Conservation (phyloP, 2,329 filamentous ascomycete species). For the Rhynchosporium secalis region DNA sequence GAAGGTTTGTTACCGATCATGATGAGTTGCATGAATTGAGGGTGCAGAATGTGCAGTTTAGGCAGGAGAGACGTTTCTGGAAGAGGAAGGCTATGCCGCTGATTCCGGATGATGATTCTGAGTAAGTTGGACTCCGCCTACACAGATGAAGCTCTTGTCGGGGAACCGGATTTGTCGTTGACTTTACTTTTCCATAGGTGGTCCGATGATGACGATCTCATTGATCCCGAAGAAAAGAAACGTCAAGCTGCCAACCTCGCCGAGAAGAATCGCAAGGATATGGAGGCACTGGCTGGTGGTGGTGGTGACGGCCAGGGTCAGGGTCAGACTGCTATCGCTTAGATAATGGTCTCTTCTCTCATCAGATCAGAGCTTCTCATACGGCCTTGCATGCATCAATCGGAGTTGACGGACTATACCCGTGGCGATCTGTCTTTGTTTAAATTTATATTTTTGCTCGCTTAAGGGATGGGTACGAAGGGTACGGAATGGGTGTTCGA, state of each 20-base stretch:
- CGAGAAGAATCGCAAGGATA: conserved; percentile 34
- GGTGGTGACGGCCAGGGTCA: not conserved
- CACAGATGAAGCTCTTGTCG: too few species aligned
- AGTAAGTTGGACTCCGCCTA: conserved; percentile 14
- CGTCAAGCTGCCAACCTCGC: conserved; percentile 38
- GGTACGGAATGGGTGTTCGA: not conserved
- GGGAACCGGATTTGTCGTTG: too few species aligned
- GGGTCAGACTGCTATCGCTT: conserved; percentile 7
- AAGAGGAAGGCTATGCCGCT: conserved; percentile 66
- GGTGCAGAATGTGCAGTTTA: conserved; percentile 52
- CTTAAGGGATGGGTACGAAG: too few species aligned
- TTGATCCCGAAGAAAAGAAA: conserved; percentile 61
- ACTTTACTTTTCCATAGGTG: conserved; percentile 37
- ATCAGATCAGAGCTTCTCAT: not conserved
- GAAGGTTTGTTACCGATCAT: conserved; percentile 57
- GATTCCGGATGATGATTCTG: conserved; percentile 57
- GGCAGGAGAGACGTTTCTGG: conserved; percentile 65
- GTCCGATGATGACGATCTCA: conserved; percentile 65
- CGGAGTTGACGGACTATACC: conserved; percentile 16
- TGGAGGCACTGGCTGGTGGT: conserved; percentile 24
- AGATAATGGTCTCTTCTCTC: not conserved
- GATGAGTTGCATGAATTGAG: conserved; percentile 53
- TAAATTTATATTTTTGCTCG: not conserved
- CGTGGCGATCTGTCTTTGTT: not conserved
- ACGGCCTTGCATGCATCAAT: conserved; percentile 4